Evolutionary conservation across 1,284 basidiomycete species (phyloP), one percentile per base, ranked within the genome.

Genomic region (Sparassis latifolia): DNA sequence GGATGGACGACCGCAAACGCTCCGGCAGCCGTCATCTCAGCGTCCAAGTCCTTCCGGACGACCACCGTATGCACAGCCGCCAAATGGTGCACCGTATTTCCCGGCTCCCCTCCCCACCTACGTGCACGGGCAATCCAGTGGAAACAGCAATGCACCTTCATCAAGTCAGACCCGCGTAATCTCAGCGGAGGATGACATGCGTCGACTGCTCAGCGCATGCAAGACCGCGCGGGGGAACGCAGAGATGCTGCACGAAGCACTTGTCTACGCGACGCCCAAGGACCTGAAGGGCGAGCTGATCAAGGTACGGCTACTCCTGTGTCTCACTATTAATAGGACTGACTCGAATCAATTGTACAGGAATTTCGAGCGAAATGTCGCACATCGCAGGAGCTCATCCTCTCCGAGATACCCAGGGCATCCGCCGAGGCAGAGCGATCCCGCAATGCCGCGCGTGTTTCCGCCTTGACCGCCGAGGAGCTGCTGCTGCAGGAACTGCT

Each of bases 401-500:
- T 72, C 55, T 79, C 83, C 4, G 84, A 88, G 63, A 87, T 90
- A 50, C 76, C 83, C 28, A 90, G 89, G 88, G 89, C 89, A 3
- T 77, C 79, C 10, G 79, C 86, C 2, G 75, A 79, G n/a, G 86
- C 87, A 1, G 87, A 87, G 58, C 77, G 74, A 38, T 82, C 66
- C 33, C 65, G 43, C 54, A 63, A 52, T 55, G 53, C 52, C 52
- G 49, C 54, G 38, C 48, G 30, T 7, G 39, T 46, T 29, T 35
- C 51, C 2, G 45, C 44, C 10, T 53, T 64, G 35, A 84, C 82
- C 0, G 63, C 65, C 4, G 80, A 85, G 60, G 84, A 86, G 58
- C 70, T 75, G 51, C 69, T 84, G 4, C 66, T 91, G 27, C 82
- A 74, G 12, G 76, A 78, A 9, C 68, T 91, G 42, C 70, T 91